Evolutionary conservation across 2,329 filamentous ascomycete species (phyloP), one percentile per base, ranked within the genome.

Genomic region (Aspergillus nomiae): DNA sequence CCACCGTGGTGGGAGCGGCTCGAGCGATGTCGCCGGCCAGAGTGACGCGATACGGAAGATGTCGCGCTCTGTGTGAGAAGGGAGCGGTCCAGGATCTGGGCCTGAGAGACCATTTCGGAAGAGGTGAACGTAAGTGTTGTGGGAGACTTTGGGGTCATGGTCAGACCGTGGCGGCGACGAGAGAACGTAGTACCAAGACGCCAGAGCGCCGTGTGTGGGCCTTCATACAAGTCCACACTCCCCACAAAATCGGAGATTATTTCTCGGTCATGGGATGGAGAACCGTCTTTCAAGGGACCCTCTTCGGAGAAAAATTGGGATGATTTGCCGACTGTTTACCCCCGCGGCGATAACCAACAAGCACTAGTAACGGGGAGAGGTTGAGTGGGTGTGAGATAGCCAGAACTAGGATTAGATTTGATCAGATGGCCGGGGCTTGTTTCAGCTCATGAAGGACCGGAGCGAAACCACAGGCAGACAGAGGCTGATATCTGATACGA

Each of bases 1-100:
- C 89, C 89, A 62, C 92, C 92, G 71, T 90, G 87, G 74, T 95
- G 91, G 55, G 92, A 95, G 66, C 92, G 90, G 75, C 90, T 90
- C 73, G 93, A 91, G 70, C 92, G 89, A 77, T 91, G 90, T 71
- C 84, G 83, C 65, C 88, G 84, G 67, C 89, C 84, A 30, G 85
- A 84, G 62, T 87, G 84, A 73, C 89, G 87, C 66, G 87, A 89
- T 63, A 89, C 76, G 81, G 93, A 78, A 74, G 88, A 83, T 78
- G 87, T 79, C 75, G 86, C 77, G 69, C 84, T 84, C 73, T 88
- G 87, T 71, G 86, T 80, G 73, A 85, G 81, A 69, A 88, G 80
- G 70, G 87, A 83, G 71, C 80, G 82, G 74, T 83, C 81, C 60
- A 81, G 76, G 48, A 78, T 70, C 69, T 82, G 80, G 65, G 81